Evolutionary conservation across 2,329 filamentous ascomycete genomes (phyloP).

Genomic region (Aureobasidium subglaciale): DNA sequence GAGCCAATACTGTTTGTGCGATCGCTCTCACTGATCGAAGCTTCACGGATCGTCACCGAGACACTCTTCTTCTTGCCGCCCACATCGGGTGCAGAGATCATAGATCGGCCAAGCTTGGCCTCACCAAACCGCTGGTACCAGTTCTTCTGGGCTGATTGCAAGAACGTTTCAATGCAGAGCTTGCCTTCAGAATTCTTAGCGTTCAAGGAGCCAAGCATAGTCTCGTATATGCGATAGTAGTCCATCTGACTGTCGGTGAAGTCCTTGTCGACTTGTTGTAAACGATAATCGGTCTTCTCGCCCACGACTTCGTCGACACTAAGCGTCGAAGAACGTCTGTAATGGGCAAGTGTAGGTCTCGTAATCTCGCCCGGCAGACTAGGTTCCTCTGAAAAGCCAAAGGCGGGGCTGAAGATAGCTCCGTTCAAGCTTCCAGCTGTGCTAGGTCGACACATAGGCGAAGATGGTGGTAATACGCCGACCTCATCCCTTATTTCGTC

Average conservation of each 20-base stretch:
- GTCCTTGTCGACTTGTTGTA: conserved; percentile 60
- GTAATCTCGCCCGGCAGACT: not conserved
- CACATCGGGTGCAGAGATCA: conserved; percentile 24
- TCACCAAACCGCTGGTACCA: conserved; percentile 56
- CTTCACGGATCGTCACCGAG: conserved; percentile 33
- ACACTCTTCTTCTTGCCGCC: conserved; percentile 31
- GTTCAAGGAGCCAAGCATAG: conserved; percentile 48
- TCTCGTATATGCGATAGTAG: conserved; percentile 53
- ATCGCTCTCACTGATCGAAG: conserved; percentile 27
- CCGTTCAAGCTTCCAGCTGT: not conserved
- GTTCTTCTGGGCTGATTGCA: conserved; percentile 58
- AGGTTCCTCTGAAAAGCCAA: not conserved
- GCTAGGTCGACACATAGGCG: not conserved
- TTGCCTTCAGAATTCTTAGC: conserved; percentile 51
- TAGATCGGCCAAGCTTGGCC: conserved; percentile 49
- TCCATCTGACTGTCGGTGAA: conserved; percentile 59
- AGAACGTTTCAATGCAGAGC: conserved; percentile 58
- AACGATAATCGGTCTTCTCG: conserved; percentile 55
- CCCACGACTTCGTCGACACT: conserved; percentile 53
- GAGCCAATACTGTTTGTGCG: not conserved
- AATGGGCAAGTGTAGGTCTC: not conserved
- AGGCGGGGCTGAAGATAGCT: not conserved
- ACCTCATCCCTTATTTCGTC: not conserved
- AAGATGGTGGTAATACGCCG: not conserved
- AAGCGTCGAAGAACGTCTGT: conserved; percentile 26